Conservation (phyloP, 1,284 basidiomycete species). For the Taiwanofungus camphoratus region DNA sequence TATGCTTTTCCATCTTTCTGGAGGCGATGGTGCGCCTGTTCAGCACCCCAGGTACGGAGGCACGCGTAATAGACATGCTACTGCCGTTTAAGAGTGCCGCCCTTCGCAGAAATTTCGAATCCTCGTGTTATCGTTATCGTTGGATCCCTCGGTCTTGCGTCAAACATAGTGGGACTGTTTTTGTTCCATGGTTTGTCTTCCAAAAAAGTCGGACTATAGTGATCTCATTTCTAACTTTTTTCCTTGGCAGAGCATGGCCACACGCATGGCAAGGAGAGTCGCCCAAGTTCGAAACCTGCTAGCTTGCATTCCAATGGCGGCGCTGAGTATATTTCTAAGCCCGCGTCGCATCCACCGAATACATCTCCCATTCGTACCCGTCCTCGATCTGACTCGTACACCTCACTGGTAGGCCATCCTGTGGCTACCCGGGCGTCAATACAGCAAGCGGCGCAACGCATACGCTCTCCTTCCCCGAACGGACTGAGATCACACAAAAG, state of each 20-base stretch:
- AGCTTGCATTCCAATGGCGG: conserved; percentile 20
- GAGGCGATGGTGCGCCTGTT: conserved; percentile 93
- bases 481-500: conserved; percentile 22
- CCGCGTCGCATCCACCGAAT: conserved; percentile 8
- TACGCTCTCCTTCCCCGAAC: conserved; percentile 48
- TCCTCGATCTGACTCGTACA: conserved; percentile 47
- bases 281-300: conserved; percentile 22
- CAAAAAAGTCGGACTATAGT: not conserved
- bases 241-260: conserved; percentile 60
- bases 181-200: conserved; percentile 82
- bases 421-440: conserved; percentile 85
- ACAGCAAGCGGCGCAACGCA: conserved; percentile 82
- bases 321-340: conserved; percentile 19
- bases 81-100: too few species aligned
- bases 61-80: too few species aligned
- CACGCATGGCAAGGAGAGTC: conserved; percentile 19
- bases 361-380: conserved; percentile 23
- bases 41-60: conserved; percentile 63
- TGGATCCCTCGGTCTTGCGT: conserved; percentile 83
- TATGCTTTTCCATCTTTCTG: conserved; percentile 94
- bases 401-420: conserved; percentile 74
- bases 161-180: conserved; percentile 91
- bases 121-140: conserved; percentile 89
- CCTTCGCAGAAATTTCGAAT: conserved; percentile 88
- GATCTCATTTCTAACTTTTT: not conserved